Evolutionary conservation across 2,329 filamentous ascomycete genomes (phyloP), one percentile per base, ranked within the genome.

Genomic region (Aulographum hederae): DNA sequence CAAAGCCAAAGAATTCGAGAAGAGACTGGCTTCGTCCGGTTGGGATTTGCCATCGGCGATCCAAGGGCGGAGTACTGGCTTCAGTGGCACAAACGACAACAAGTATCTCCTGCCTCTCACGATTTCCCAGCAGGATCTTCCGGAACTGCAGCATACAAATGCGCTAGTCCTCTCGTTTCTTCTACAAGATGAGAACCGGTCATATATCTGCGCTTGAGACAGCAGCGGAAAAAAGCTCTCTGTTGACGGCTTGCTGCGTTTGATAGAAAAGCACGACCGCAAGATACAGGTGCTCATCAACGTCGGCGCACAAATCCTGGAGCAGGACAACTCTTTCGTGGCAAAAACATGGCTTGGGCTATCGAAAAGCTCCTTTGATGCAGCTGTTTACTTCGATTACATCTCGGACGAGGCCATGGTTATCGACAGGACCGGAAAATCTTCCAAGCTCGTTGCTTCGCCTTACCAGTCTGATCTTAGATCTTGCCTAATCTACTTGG

Each of bases 61-160:
- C n/a, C n/a, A n/a, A 29, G 33, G 12, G 42, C 51, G 61, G 2
- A 76, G 73, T 0, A 78, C 73, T 0, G 76, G 76, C 0, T 82
- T 84, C 44, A 76, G 69, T 5, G 76, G 76, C 0, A 81, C 77
- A 0, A 80, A 78, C 28, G 76, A 81, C 42, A 70, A 66, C 14
- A 57, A 63, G 23, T 52, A 50, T 0, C 55, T 76, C 20, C 48
- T 80, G 0, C 76, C 76, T 0, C 46, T 70, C n/a, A 69, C 60
- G 0, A 68, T 80, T 14, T 46, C 53, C 14, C 73, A 80, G 32
- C 49, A 66, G 0, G 73, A 81, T 36, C 55, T 81, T 0, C 50
- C 57, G 0, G 47, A 54, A 0, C 55, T 78, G 0, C 42, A 50
- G 0, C 67, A 75, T 29, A 78, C 72, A 0, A 78, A 73, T 34